Percentiles rank a stretch among this genome's conserved stretches.
These are phyloP conservation scores for Xanthoceras sorbifolium DNA, from an alignment of 345 rosid genomes.

Conservation along the genomic window DNA sequence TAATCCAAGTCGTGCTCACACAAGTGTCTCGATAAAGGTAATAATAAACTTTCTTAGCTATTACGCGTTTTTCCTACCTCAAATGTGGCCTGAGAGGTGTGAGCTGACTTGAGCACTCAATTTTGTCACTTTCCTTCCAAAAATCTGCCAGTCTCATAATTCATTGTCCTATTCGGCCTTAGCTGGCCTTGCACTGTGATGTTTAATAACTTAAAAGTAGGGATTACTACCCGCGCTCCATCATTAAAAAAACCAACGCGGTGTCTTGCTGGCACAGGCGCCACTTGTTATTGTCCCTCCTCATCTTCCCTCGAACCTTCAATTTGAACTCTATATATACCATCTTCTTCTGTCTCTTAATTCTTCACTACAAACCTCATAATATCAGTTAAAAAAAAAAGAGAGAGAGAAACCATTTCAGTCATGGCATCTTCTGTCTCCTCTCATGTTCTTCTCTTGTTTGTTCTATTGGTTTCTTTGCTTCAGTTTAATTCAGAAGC, in stretches of 20 bases:
- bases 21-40: neutral
- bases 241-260: constrained; percentile 1
- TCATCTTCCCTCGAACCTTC: neutral
- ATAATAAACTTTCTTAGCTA: constrained; percentile 1
- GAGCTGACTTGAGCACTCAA: constrained; percentile 1
- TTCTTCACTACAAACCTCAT: constrained; percentile 3
- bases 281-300: neutral
- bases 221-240: neutral
- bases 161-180: constrained; percentile 3
- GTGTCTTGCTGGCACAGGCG: constrained; percentile 7
- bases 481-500: constrained; percentile 28
- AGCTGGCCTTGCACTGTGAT: constrained; percentile 19
- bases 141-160: neutral
- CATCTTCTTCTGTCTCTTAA: neutral
- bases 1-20: neutral
- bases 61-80: constrained; percentile 14
- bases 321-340: neutral
- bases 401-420: neutral
- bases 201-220: neutral
- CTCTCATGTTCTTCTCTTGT: constrained; percentile 4
- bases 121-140: neutral
- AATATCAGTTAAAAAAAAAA: neutral
- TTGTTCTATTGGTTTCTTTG: constrained; percentile 15
- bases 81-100: neutral
- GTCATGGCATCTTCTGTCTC: constrained; percentile 22